A percentile compares a stretch with the other conserved stretches of the same genome.
phyloP scores from a whole-genome alignment of 192 early-diverging fungal genomes.

The Coemansia sp. region DNA sequence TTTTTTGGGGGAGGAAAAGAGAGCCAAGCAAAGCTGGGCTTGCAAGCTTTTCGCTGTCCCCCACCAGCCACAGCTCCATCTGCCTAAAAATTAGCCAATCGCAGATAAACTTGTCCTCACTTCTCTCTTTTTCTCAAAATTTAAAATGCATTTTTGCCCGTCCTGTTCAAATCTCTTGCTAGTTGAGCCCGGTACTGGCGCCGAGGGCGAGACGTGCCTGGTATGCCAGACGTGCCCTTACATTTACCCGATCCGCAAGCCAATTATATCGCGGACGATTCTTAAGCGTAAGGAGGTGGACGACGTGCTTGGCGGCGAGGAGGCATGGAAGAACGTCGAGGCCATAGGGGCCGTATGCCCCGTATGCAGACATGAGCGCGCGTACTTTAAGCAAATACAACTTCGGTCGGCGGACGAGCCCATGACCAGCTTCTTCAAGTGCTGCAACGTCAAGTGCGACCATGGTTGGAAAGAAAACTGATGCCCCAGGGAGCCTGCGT shows the following conservation, averaged over 20 bases:
- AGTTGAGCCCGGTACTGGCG: conserved; percentile 51
- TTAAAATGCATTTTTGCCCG: conserved; percentile 84
- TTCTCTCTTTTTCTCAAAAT: not conserved
- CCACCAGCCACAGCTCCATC: too few relatives aligned
- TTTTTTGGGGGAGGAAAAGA: not conserved
- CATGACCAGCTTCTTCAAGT: conserved; percentile 88
- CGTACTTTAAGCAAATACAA: conserved; percentile 86
- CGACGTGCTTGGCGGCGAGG: conserved; percentile 88
- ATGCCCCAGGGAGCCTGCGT: too few relatives aligned
- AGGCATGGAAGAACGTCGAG: conserved; percentile 87
- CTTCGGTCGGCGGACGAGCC: conserved; percentile 95
- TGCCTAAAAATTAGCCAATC: not conserved
- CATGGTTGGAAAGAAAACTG: conserved; percentile 72
- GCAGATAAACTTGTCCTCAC: not conserved
- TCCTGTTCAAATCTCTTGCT: conserved; percentile 83
- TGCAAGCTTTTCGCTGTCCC: too few relatives aligned
- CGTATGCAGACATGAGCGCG: conserved; percentile 66
- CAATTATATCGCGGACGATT: conserved; percentile 61
- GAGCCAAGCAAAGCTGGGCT: too few relatives aligned
- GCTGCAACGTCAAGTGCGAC: conserved; percentile 65
- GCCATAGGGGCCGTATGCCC: conserved; percentile 58
- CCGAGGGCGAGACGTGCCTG: conserved; percentile 61
- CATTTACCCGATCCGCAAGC: conserved; percentile 65
- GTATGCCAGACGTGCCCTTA: conserved; percentile 89
- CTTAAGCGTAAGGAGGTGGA: conserved; percentile 85